Base-by-base conservation (phyloP, 768 basidiomycete species). In the Kwoniella dejecticola region DNA sequence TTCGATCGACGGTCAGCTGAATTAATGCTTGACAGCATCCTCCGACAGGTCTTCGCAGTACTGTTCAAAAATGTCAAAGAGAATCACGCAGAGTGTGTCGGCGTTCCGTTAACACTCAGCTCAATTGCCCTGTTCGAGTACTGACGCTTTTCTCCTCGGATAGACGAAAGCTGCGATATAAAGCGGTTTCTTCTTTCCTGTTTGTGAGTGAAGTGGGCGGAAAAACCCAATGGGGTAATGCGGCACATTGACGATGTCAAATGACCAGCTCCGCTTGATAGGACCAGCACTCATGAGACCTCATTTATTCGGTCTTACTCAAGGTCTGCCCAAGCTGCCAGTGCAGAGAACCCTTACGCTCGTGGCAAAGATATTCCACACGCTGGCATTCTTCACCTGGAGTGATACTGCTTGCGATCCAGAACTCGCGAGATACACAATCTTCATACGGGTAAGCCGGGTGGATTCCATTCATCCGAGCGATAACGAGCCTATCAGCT, bases 251-350 rank as follows among this genome's bases (percentile, higher is more conserved):
- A n/a, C n/a, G n/a, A n/a, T n/a, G n/a, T n/a, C n/a, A n/a, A n/a
- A 17, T 23, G 3, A 6, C 10, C 23, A 67, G 66, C 58, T 68
- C 5, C 67, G 67, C 21, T 45, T 68, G 21, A 68, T 68, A n/a
- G 67, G 63, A 3, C 67, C 67, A 21, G 67, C 67, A 10, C 27
- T 68, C 24, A 68, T 68, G 63, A 46, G 60, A 23, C 67, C 67
- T n/a, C 63, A 68, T 13, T 38, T 68, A 17, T 68, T 68, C 31
- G 63, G 52, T 1, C 56, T 68, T n/a, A 40, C 63, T 10, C 44
- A 45, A 8, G 66, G 66, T 40, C 42, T 68, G n/a, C 63, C 53
- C 1, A 30, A 38, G 19, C 17, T 36, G 6, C 21, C 48, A 10
- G 67, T 59, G 11, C 67, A 68, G 46, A 21, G 26, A 17, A 68